A percentile compares a stretch with the other conserved stretches of the same genome.
Conservation (phyloP, 2,329 filamentous ascomycete species). For the Colletotrichum tropicicola region DNA sequence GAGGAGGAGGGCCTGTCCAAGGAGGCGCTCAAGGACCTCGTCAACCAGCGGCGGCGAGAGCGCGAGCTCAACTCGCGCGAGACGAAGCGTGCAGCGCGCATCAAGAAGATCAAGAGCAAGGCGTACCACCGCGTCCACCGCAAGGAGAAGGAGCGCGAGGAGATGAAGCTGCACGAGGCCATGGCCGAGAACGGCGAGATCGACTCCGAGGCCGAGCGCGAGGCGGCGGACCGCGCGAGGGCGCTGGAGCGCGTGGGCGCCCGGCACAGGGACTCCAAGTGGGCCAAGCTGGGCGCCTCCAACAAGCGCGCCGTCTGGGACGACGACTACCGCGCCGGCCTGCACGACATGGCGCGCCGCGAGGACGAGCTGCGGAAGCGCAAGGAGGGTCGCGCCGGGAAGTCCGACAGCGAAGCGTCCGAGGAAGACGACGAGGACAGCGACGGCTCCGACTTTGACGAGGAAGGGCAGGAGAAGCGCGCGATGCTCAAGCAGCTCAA, state of each 20-base stretch:
- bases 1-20: conserved; percentile 75
- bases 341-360: conserved; percentile 82
- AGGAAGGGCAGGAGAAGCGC: conserved; percentile 53
- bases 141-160: conserved; percentile 69
- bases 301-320: conserved; percentile 87
- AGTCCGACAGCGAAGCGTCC: no score
- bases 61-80: conserved; percentile 90
- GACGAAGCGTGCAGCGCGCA: conserved; percentile 86
- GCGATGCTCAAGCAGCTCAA: conserved; percentile 53
- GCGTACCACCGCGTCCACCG: conserved; percentile 92
- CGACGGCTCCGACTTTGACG: conserved; percentile 62
- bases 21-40: conserved; percentile 76
- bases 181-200: conserved; percentile 66
- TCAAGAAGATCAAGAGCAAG: conserved; percentile 99
- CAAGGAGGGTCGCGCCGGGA: conserved; percentile 74
- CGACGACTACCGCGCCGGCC: conserved; percentile 80
- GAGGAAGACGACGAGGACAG: conserved; percentile 43
- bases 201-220: conserved; percentile 72
- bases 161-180: conserved; percentile 60
- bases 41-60: conserved; percentile 79
- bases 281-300: conserved; percentile 86
- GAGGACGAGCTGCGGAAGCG: conserved; percentile 84
- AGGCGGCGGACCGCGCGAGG: conserved; percentile 74
- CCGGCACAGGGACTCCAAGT: conserved; percentile 88
- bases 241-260: conserved; percentile 88